These are phyloP conservation scores for Neoarthrinium moseri DNA, from an alignment of 2,329 filamentous ascomycete genomes.

Conservation along the genomic window DNA sequence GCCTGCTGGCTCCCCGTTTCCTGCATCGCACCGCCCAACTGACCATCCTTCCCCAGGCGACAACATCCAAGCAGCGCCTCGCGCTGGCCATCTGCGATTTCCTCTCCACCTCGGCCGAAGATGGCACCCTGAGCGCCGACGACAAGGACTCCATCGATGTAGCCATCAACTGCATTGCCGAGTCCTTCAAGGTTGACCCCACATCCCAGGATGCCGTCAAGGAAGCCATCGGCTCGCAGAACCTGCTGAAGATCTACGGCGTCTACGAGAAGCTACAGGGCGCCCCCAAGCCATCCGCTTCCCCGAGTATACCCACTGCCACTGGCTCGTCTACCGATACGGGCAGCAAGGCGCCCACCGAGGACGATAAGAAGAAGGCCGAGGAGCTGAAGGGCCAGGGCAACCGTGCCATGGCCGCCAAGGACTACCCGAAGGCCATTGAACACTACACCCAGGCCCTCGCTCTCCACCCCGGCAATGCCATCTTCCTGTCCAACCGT, in stretches of 20 bases:
- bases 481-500: constrained; percentile 96
- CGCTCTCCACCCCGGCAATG: constrained; percentile 76
- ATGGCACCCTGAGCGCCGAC: constrained; percentile 84
- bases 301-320: constrained; percentile 39
- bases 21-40: neutral
- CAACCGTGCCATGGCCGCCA: constrained; percentile 92
- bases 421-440: constrained; percentile 83
- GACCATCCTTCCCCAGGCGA: constrained; percentile 29
- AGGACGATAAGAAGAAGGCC: constrained; percentile 73
- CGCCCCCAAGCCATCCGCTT: constrained; percentile 33
- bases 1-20: too few relatives aligned
- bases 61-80: constrained; percentile 73
- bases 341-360: constrained; percentile 33
- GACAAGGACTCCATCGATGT: constrained; percentile 94
- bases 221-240: constrained; percentile 81
- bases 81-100: constrained; percentile 98
- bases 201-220: constrained; percentile 68
- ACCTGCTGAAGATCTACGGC: constrained; percentile 85
- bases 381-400: constrained; percentile 87
- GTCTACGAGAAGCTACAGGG: constrained; percentile 94
- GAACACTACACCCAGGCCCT: constrained; percentile 87
- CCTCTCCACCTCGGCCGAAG: constrained; percentile 76
- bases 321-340: constrained; percentile 22
- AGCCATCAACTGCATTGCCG: constrained; percentile 88
- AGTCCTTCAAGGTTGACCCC: constrained; percentile 94